Base-by-base conservation (phyloP, 1,139 yeast genomes). In the Suhomyces wounanorum region DNA sequence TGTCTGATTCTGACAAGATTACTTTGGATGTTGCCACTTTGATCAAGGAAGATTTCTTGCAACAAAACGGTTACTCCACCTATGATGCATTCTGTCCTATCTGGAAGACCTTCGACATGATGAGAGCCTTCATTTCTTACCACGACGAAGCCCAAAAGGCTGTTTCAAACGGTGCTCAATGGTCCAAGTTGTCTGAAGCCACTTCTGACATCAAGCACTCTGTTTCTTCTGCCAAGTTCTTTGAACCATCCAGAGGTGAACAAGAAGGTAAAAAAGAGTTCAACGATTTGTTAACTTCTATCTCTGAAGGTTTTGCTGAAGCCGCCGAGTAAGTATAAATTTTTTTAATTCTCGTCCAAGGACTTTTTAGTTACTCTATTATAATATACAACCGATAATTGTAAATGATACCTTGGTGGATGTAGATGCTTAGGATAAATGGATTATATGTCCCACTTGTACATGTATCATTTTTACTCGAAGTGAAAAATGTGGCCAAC, bases 71-170 rank as follows among this genome's bases (percentile, higher is more conserved):
- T 77, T 94, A 95, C 77, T 94, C 98, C 41, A 78, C 96, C 48
- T 94, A 95, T 69, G 99, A 94, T 75, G 96, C 96, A 47, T 94
- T 91, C 87, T 94, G 99, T 77, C 99, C 99, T 62, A 89, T 94
- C 66, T 94, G 99, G 99, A 94, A 94, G 81, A 94, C 99, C 52
- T 87, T 83, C 64, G 96, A 90, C 69, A 94, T 94, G 99, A 91
- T 94, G 97, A 90, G 89, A 73, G 87, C 94, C 21, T 94, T 94
- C 65, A 84, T 91, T 56, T 74, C 91, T 41, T 94, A 94, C 75
- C 85, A 89, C 67, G 97, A 94, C 60, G 98, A 94, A 77, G 98
- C 99, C 35, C 98, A 92, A 77, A 92, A 90, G 78, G 96, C 98
- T 14, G 87, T 92, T 58, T 81, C 97, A 45, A 85, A 88, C 65